Percentiles rank a stretch among this genome's conserved stretches.
Conservation (phyloP, 1,284 basidiomycete species). For the Sparassis latifolia region DNA sequence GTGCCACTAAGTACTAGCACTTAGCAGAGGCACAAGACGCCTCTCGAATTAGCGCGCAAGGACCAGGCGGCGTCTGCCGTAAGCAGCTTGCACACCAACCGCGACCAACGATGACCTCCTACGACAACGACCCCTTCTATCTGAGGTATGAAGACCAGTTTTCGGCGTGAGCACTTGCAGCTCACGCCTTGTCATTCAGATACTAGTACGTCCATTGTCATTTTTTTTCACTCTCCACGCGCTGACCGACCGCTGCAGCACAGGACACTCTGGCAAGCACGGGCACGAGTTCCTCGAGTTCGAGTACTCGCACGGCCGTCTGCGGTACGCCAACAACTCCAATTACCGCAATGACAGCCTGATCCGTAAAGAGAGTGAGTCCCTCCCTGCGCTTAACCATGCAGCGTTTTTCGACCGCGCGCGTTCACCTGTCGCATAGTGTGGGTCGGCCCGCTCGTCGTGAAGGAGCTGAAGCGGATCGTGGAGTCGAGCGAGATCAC, state of each 20-base stretch:
- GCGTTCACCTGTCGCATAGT: conserved; percentile 42
- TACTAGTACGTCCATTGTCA: conserved; percentile 64
- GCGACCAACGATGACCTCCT: conserved; percentile 34
- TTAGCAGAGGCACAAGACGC: too few species aligned
- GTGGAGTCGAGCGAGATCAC: conserved; percentile 95
- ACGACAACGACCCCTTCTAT: conserved; percentile 75
- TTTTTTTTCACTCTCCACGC: not conserved
- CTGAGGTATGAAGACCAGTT: conserved; percentile 52
- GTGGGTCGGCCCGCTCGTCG: conserved; percentile 89
- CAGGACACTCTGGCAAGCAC: conserved; percentile 92
- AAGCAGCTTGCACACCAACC: not conserved
- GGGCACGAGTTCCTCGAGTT: conserved; percentile 99
- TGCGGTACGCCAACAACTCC: conserved; percentile 98
- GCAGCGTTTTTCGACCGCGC: too few species aligned
- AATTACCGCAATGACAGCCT: conserved; percentile 97
- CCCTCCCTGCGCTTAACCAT: not conserved
- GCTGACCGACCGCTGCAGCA: conserved; percentile 42
- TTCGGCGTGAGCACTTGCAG: conserved; percentile 25
- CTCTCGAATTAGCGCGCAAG: too few species aligned
- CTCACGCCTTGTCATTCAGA: conserved; percentile 38
- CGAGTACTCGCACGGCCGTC: conserved; percentile 92
- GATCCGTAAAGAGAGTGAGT: conserved; percentile 96
- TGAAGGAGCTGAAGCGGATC: conserved; percentile 91
- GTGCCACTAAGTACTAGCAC: too few species aligned
- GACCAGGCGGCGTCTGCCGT: too few species aligned